These are phyloP conservation scores for Lachnellula subtilissima DNA, from an alignment of 2,329 filamentous ascomycete species.

Conservation along the genomic window DNA sequence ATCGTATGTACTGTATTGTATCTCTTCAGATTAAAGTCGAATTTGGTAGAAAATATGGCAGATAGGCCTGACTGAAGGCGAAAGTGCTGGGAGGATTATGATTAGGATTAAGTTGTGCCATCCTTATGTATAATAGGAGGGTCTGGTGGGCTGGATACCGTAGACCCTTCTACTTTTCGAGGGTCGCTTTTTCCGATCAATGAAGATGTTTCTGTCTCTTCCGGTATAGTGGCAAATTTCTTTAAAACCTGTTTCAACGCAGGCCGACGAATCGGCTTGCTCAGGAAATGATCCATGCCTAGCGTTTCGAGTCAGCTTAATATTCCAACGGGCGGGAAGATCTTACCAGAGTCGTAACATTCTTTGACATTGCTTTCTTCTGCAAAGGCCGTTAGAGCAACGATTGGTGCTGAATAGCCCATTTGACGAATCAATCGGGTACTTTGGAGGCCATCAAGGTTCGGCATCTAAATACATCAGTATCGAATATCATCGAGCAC, in stretches of 20 bases:
- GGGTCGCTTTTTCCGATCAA: constrained; percentile 17
- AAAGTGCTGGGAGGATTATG: neutral
- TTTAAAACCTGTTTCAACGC: constrained; percentile 81
- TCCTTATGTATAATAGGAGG: neutral
- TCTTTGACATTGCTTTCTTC: constrained; percentile 86
- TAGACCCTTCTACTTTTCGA: constrained; percentile 2
- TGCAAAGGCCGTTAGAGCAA: constrained; percentile 83
- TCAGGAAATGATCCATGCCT: constrained; percentile 23
- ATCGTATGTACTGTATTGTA: neutral
- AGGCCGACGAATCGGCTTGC: constrained; percentile 71
- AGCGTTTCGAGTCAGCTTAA: neutral
- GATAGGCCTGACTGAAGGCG: neutral
- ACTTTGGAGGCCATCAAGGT: constrained; percentile 81
- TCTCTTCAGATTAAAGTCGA: neutral
- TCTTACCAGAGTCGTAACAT: constrained; percentile 87
- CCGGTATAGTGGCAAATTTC: constrained; percentile 76
- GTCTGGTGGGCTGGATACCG: neutral
- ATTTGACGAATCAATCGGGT: constrained; percentile 80
- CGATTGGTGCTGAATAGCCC: constrained; percentile 83
- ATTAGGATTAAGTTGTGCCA: constrained; percentile 1
- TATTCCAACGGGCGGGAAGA: constrained; percentile 48
- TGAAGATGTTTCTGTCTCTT: constrained; percentile 46
- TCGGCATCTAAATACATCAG: constrained; percentile 66
- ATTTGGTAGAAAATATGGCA: neutral
- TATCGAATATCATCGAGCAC: neutral